These are phyloP conservation scores for Sordariomycetes sp. DNA, from an alignment of 2,329 filamentous ascomycete genomes.

Conservation along the genomic window DNA sequence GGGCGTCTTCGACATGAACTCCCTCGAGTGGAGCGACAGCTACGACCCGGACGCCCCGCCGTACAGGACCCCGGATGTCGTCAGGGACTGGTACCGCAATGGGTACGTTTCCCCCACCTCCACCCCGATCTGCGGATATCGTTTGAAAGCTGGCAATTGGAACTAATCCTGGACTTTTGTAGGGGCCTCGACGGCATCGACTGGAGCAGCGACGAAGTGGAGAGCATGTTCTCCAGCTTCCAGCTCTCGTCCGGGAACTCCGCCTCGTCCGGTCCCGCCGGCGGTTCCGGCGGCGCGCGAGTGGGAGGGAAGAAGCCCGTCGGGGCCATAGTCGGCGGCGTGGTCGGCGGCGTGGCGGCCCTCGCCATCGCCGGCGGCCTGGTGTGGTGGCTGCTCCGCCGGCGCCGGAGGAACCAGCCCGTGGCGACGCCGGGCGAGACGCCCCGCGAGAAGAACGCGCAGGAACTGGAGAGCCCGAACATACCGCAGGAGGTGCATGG, in stretches of 20 bases:
- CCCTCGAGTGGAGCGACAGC: not conserved
- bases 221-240: not conserved
- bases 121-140: too few relatives aligned
- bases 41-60: slow-evolving; percentile 2
- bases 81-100: not conserved
- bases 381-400: not conserved
- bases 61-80: not conserved
- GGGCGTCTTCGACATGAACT: slow-evolving; percentile 5
- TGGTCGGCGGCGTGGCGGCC: not conserved
- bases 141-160: too few relatives aligned
- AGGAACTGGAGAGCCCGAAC: too few relatives aligned
- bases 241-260: not conserved
- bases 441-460: too few relatives aligned
- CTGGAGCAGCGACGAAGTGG: too few relatives aligned
- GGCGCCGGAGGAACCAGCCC: not conserved
- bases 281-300: not conserved
- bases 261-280: not conserved
- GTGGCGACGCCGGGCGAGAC: too few relatives aligned
- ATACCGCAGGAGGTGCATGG: too few relatives aligned
- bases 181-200: too few relatives aligned
- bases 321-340: not conserved
- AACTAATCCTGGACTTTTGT: too few relatives aligned
- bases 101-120: too few relatives aligned
- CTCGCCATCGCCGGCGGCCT: not conserved
- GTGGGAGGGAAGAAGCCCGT: not conserved